Evolutionary conservation across 2,329 filamentous ascomycete species (phyloP).

Genomic region (Apiospora phragmitis): DNA sequence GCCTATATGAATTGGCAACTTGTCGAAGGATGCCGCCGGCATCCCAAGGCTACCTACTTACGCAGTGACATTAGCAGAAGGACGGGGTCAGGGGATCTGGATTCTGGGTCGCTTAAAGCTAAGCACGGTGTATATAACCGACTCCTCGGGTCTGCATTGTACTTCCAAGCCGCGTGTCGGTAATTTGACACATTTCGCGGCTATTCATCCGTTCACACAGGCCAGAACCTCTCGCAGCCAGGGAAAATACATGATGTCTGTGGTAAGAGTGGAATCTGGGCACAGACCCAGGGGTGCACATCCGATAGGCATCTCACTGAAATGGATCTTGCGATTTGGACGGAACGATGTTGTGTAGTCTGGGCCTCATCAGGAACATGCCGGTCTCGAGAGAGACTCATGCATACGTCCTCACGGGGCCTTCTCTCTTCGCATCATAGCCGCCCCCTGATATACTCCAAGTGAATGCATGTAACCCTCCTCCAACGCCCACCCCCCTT

Average conservation of each 20-base stretch:
- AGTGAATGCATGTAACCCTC: background rate
- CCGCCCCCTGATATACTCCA: background rate
- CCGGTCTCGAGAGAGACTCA: background rate
- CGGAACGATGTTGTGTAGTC: background rate
- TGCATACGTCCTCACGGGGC: background rate
- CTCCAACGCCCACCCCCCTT: background rate
- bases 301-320: background rate
- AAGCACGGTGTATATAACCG: background rate
- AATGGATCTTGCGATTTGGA: background rate
- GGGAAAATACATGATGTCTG: background rate
- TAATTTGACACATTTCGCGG: background rate
- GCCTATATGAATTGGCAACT: background rate
- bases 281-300: background rate
- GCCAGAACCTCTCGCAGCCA: background rate
- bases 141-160: background rate
- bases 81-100: background rate
- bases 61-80: background rate
- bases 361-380: background rate
- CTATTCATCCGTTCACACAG: background rate
- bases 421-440: background rate
- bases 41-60: background rate
- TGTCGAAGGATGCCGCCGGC: background rate
- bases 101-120: background rate
- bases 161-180: background rate
- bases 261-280: background rate